phyloP scores from a whole-genome alignment of 257 asterid genomes.

The Eucommia ulmoides region DNA sequence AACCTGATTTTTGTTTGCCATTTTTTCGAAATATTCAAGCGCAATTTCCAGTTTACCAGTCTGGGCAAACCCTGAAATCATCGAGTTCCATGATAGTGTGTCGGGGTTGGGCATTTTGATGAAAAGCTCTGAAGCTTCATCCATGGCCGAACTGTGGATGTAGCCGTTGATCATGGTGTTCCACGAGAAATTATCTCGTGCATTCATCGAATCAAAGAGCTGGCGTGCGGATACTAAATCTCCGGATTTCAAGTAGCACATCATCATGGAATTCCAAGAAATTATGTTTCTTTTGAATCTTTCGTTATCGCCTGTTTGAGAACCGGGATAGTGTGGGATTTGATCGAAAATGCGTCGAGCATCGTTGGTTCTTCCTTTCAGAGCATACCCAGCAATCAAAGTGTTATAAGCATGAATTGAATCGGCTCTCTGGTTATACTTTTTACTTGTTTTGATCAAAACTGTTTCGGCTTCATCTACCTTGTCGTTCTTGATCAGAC shows the following conservation, averaged over 20 bases:
- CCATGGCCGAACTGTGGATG: constrained; percentile 42
- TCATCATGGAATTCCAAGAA: constrained; percentile 84
- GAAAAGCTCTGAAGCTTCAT: constrained; percentile 53
- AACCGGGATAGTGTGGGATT: constrained; percentile 19
- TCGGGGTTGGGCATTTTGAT: constrained; percentile 51
- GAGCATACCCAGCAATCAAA: constrained; percentile 77
- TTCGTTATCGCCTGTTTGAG: constrained; percentile 4
- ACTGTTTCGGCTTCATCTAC: constrained; percentile 51
- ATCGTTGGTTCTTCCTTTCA: constrained; percentile 52
- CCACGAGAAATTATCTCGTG: constrained; percentile 54
- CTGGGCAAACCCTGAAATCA: constrained; percentile 56
- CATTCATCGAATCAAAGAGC: constrained; percentile 51
- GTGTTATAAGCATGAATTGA: constrained; percentile 66
- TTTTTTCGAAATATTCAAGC: constrained; percentile 34
- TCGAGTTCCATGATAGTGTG: constrained; percentile 59
- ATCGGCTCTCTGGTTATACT: constrained; percentile 18
- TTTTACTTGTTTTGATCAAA: constrained; percentile 24
- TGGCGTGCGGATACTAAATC: constrained; percentile 51
- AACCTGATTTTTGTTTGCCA: constrained; percentile 48
- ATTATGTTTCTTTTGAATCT: constrained; percentile 44
- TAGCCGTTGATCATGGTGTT: constrained; percentile 72
- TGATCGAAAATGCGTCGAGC: constrained; percentile 52
- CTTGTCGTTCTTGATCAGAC: constrained; percentile 44
- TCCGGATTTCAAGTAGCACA: constrained; percentile 61
- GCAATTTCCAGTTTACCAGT: constrained; percentile 51